Evolutionary conservation across 139 green algal species (phyloP).

Genomic region (Pseudopediastrum boryanum): DNA sequence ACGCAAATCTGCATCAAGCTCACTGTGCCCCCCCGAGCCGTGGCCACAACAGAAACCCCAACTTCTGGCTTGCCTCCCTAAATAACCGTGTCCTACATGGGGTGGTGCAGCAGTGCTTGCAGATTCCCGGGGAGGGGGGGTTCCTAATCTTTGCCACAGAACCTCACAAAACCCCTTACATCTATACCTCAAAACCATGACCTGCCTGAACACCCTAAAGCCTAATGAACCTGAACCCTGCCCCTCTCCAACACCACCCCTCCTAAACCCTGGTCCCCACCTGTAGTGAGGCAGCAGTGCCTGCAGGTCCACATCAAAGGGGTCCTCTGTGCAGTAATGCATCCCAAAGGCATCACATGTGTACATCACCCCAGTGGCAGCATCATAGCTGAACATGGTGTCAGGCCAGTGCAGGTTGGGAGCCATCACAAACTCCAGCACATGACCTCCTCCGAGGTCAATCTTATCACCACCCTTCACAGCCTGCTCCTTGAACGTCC

Average conservation of each 20-base stretch:
- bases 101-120: no score
- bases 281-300: constrained; percentile 65
- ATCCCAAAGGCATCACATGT: constrained; percentile 97
- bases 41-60: no score
- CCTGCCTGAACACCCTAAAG: no score
- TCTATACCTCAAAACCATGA: no score
- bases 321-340: constrained; percentile 92
- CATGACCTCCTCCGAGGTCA: constrained; percentile 87
- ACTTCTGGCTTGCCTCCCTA: no score
- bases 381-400: constrained; percentile 95
- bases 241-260: neutral
- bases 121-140: no score
- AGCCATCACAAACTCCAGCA: constrained; percentile 95
- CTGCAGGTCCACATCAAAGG: constrained; percentile 73
- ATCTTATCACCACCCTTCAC: constrained; percentile 89
- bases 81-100: no score
- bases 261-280: constrained; percentile 8
- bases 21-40: no score
- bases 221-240: no score
- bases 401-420: constrained; percentile 98
- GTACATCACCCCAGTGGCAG: constrained; percentile 89
- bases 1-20: no score
- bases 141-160: no score
- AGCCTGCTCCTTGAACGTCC: constrained; percentile 57
- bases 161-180: no score